These are phyloP conservation scores for Lyophyllum decastes DNA, from an alignment of 768 basidiomycete species.

Conservation along the genomic window DNA sequence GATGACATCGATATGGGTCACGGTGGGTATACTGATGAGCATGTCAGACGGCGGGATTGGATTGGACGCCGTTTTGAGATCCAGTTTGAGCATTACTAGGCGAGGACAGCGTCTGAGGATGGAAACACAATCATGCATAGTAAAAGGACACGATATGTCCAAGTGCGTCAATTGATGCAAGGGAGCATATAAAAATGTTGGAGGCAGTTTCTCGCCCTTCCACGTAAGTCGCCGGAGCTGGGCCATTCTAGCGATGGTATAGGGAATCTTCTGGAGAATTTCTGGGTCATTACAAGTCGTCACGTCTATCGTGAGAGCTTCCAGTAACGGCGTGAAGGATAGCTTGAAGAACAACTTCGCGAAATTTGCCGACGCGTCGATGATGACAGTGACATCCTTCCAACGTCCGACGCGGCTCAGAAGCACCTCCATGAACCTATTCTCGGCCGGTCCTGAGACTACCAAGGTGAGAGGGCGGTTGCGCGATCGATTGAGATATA, in stretches of 20 bases:
- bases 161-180: neutral
- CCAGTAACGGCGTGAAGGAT: neutral
- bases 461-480: neutral
- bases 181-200: neutral
- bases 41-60: neutral
- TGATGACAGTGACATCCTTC: neutral
- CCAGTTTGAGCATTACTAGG: neutral
- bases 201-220: neutral
- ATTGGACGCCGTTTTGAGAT: neutral
- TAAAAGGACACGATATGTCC: slow-evolving; percentile 4
- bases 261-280: neutral
- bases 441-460: neutral
- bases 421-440: slow-evolving; percentile 3
- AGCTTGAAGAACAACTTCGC: neutral
- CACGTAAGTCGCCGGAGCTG: neutral
- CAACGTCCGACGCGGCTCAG: neutral
- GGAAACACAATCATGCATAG: neutral
- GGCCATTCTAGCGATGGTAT: neutral
- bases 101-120: neutral
- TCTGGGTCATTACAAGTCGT: neutral
- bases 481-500: neutral
- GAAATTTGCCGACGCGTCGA: neutral
- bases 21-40: neutral
- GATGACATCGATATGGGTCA: slow-evolving; percentile 1
- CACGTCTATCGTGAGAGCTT: slow-evolving; percentile 1